Percentiles rank a stretch among this genome's conserved stretches.
Conservation (phyloP, 2,329 filamentous ascomycete genomes). For the Cephalotrichum gorgonifer region DNA sequence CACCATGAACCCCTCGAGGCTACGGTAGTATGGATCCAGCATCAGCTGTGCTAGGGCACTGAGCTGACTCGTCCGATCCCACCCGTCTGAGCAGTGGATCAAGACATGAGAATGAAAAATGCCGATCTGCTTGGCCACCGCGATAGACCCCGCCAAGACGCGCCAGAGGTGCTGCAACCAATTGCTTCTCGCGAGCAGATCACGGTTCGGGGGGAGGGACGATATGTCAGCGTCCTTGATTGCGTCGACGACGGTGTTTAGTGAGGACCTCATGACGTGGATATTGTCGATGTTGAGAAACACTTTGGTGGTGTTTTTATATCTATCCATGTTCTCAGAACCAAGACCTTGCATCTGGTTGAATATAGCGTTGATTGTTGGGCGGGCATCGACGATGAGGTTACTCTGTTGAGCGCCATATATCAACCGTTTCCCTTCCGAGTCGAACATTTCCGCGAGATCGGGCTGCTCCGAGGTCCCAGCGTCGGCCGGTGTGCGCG, state of each 20-base stretch:
- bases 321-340: slow-evolving; percentile 96
- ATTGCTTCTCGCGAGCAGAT: slow-evolving; percentile 69
- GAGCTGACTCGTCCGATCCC: slow-evolving; percentile 93
- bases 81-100: slow-evolving; percentile 96
- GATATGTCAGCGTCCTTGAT: slow-evolving; percentile 89
- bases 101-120: slow-evolving; percentile 90
- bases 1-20: slow-evolving; percentile 87
- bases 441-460: slow-evolving; percentile 46
- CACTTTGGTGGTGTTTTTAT: slow-evolving; percentile 80
- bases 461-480: slow-evolving; percentile 40
- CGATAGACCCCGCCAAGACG: slow-evolving; percentile 71
- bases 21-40: slow-evolving; percentile 91
- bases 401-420: slow-evolving; percentile 93
- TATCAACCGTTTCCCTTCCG: slow-evolving; percentile 53
- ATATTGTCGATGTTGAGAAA: slow-evolving; percentile 98
- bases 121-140: slow-evolving; percentile 81
- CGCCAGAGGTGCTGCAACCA: slow-evolving; percentile 87
- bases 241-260: slow-evolving; percentile 76
- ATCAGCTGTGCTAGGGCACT: slow-evolving; percentile 87
- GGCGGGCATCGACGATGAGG: slow-evolving; percentile 89
- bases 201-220: slow-evolving; percentile 68
- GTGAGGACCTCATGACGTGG: slow-evolving; percentile 89
- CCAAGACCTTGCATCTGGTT: slow-evolving; percentile 91
- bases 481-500: no score
- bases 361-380: slow-evolving; percentile 85